Evolutionary conservation across 2,329 filamentous ascomycete species (phyloP).

Genomic region (Hypoxylon sp.): DNA sequence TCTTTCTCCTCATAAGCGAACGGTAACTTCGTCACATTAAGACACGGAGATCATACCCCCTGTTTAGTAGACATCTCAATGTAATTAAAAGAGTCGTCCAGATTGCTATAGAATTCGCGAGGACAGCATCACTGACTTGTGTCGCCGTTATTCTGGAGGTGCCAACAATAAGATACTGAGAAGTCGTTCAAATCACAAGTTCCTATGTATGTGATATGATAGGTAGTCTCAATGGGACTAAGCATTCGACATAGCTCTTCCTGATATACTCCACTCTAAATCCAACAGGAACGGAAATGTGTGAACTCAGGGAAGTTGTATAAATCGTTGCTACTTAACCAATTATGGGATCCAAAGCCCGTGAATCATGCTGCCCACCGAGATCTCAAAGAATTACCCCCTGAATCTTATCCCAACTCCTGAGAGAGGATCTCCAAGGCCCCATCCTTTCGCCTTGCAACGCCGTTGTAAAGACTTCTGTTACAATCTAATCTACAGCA

Average conservation of each 20-base stretch:
- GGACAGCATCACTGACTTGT: too few species aligned
- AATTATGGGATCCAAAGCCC: background rate
- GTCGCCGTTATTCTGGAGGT: background rate
- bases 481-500: background rate
- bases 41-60: background rate
- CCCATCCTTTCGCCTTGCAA: background rate
- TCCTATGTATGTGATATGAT: too few species aligned
- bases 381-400: background rate
- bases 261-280: background rate
- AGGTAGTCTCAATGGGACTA: background rate
- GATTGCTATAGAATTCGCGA: too few species aligned
- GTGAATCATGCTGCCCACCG: background rate
- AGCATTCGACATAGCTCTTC: background rate
- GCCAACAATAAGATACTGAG: background rate
- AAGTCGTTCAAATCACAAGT: background rate
- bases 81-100: background rate
- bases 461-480: background rate
- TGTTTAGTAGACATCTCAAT: background rate
- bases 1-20: background rate
- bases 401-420: background rate
- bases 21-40: background rate
- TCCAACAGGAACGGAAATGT: background rate
- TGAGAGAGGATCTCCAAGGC: background rate
- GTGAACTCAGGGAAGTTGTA: background rate
- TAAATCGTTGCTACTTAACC: background rate